These are phyloP conservation scores for Tulasnella sp. DNA, from an alignment of 768 basidiomycete species.

Conservation along the genomic window DNA sequence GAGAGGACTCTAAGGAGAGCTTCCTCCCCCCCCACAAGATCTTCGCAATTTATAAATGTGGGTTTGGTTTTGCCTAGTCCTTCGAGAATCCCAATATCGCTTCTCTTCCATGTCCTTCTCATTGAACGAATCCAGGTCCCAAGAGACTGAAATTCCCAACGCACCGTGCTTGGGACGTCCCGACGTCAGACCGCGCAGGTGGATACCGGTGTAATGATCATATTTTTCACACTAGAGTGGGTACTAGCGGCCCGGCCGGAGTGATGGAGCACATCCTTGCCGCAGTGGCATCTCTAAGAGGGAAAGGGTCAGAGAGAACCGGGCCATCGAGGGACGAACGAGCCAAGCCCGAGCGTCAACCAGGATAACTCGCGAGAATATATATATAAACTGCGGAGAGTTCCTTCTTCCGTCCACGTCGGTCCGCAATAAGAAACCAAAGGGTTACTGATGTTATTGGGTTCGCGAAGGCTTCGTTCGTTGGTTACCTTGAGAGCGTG, in stretches of 20 bases:
- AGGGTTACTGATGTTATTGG: too few species aligned
- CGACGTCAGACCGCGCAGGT: background rate
- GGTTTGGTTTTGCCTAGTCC: background rate
- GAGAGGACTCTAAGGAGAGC: background rate
- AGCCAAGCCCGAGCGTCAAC: too few species aligned
- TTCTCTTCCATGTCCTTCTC: background rate
- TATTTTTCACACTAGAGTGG: background rate
- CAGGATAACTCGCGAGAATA: too few species aligned
- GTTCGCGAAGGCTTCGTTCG: background rate
- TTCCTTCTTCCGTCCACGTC: too few species aligned
- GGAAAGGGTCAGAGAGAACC: too few species aligned
- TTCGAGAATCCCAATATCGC: background rate
- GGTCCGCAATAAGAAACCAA: too few species aligned
- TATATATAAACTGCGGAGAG: too few species aligned
- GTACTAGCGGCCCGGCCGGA: background rate
- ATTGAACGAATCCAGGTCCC: background rate
- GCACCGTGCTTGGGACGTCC: background rate
- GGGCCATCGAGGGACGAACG: too few species aligned
- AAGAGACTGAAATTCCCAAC: background rate
- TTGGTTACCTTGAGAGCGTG: background rate
- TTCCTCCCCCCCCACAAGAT: background rate
- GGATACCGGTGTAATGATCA: background rate
- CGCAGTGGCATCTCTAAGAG: background rate
- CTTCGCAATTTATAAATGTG: background rate
- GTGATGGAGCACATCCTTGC: background rate